Evolutionary conservation across 2,329 filamentous ascomycete species (phyloP), one percentile per base, ranked within the genome.

Genomic region (Talaromyces verruculosus): DNA sequence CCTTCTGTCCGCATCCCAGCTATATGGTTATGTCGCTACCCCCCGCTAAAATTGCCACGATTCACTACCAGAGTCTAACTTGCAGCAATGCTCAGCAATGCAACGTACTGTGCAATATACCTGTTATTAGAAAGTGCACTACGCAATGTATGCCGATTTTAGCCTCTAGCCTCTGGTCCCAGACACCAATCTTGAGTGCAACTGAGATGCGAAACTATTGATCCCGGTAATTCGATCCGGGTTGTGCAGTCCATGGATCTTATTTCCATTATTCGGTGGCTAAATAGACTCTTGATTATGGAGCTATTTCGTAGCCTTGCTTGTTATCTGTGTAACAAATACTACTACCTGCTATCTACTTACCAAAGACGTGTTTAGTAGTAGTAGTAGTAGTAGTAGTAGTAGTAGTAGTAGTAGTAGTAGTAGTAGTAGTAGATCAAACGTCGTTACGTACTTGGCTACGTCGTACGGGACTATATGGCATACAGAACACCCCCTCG

Each of bases 31-130:
- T 39, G 33, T 62, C 6, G 39, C 28, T 4, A 41, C 10, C 22
- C 58, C 64, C 58, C 59, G 47, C 58, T 60, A 43, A 43, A 33
- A 58, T 51, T 49, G 51, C 51, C 64, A 65, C 51, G 64, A 65
- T 62, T 53, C 60, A 39, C 60, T 65, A 37, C 59, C 30, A n/a
- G 59, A 61, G 35, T 55, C 59, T 58, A 61, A 51, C 25, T 63
- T 49, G 47, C 64, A 58, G 58, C 17, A 53, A n/a, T 53, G 30
- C 15, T 35, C 17, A 55, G 30, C n/a, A 37, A 19, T 39, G 7
- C 3, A 19, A 25, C 33, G 11, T 57, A 37, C 33, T 37, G 17
- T 22, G 53, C 5, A 25, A 30, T 17, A 15, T 51, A 10, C 11
- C 47, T 30, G 11, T 22, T 28, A 28, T 11, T 5, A 17, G 30